Conservation (phyloP, 805 yeast genomes). For the Ogataea philodendri region DNA sequence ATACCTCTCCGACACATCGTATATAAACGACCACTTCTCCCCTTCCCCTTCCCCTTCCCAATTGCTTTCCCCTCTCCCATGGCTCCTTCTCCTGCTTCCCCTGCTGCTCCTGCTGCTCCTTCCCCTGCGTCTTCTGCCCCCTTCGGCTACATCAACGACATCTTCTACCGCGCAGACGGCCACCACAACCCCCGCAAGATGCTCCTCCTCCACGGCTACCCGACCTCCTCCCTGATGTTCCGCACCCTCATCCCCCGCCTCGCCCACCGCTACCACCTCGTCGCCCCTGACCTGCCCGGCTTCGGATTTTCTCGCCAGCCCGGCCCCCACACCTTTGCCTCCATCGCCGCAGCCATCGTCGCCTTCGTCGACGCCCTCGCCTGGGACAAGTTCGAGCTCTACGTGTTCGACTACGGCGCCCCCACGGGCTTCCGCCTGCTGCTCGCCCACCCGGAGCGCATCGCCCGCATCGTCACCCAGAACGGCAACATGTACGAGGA, state of each 20-base stretch:
- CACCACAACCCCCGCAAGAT: constrained; percentile 33
- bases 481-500: constrained; percentile 46
- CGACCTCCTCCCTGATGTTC: constrained; percentile 42
- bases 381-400: constrained; percentile 33
- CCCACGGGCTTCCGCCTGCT: constrained; percentile 42
- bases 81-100: no score
- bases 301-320: constrained; percentile 39
- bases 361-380: constrained; percentile 31
- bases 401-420: constrained; percentile 45
- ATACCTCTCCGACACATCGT: no score
- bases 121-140: no score
- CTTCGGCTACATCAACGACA: no score
- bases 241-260: constrained; percentile 38
- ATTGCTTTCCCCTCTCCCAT: no score
- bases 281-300: constrained; percentile 48
- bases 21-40: no score
- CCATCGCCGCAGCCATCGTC: constrained; percentile 33
- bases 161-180: constrained; percentile 43
- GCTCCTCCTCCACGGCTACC: constrained; percentile 44
- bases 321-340: constrained; percentile 32
- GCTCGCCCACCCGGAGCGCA: constrained; percentile 30
- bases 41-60: no score
- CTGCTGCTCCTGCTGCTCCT: no score
- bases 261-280: constrained; percentile 35
- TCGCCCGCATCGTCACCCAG: constrained; percentile 38